Evolutionary conservation across 768 basidiomycete species (phyloP), one percentile per base, ranked within the genome.

Genomic region (Tulasnella sp.): DNA sequence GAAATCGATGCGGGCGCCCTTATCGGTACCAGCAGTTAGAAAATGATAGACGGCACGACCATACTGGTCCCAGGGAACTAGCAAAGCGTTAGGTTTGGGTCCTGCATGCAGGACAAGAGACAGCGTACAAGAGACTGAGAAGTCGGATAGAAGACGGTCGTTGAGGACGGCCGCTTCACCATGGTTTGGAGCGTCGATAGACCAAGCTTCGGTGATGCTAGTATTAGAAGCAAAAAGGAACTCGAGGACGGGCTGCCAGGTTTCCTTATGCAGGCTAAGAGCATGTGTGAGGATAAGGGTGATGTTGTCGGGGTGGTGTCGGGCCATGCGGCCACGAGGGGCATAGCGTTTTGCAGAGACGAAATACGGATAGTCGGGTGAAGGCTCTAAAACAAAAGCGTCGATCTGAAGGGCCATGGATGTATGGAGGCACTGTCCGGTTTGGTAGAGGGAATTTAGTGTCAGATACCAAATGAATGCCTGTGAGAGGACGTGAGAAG

Each of bases 51-150:
- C 46, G 14, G 55, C 55, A 29, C 42, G 42, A 39, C 55, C 46
- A 43, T 57, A 57, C 15, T 57, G 31, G 29, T 57, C 55, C 55
- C 55, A 57, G 3, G 42, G 31, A 57, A 57, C 55, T 57, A 5
- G 6, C n/a, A n/a, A n/a, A n/a, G n/a, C n/a, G n/a, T n/a, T n/a
- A n/a, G n/a, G n/a, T n/a, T n/a, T n/a, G n/a, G n/a, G n/a, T n/a
- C n/a, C n/a, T n/a, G n/a, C n/a, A n/a, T n/a, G n/a, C n/a, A n/a
- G n/a, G n/a, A n/a, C n/a, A n/a, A n/a, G n/a, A n/a, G n/a, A n/a
- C n/a, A n/a, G n/a, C n/a, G n/a, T n/a, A n/a, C n/a, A n/a, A n/a
- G n/a, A n/a, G n/a, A n/a, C n/a, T n/a, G n/a, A n/a, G n/a, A n/a
- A n/a, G n/a, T n/a, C n/a, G n/a, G n/a, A n/a, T n/a, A n/a, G n/a